Evolutionary conservation across 768 basidiomycete genomes (phyloP), one percentile per base, ranked within the genome.

Genomic region (Clavaria fumosa): DNA sequence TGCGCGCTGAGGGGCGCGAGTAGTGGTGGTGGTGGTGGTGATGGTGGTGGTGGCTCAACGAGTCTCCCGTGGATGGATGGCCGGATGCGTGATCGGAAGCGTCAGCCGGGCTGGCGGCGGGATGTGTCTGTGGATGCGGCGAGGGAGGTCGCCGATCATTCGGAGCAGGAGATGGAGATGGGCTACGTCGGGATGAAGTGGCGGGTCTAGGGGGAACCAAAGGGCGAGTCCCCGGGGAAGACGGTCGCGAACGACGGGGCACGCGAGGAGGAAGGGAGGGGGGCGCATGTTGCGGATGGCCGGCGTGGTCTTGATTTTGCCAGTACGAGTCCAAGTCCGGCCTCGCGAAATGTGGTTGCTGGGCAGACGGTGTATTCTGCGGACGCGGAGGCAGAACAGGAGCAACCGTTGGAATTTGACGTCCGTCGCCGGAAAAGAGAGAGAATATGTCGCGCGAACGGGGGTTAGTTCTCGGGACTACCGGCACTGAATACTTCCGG

Each of bases 401-500:
- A 10, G 40, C 41, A 4, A 55, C 50, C 5, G 56, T 52, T 12
- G 51, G 46, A 11, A 52, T 45, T 36, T 34, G 42, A 42, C 35
- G 39, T 57, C 49, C 47, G 57, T 43, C 43, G 52, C 56, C 20
- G 57, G 44, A 18, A 69, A n/a, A n/a, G n/a, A n/a, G 63, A 15
- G 70, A 64, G 50, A 80, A 75, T 12, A 70, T 42, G 7, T 62
- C 61, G 23, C 67, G 58, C 21, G 62, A 53, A 18, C 62, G 59
- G 51, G 47, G 3, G 53, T 47, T 44, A 52, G 58, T 41, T 60
- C 64, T 3, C n/a, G n/a, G n/a, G n/a, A n/a, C n/a, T n/a, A n/a
- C n/a, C n/a, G 78, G 78, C 0, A 82, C 71, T 9, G 77, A 78
- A 46, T 76, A 55, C 35, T 58, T 65, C 43, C 78, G 62, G 54